Conservation (phyloP, 495 filamentous ascomycete species). For the Trichoderma reesei region DNA sequence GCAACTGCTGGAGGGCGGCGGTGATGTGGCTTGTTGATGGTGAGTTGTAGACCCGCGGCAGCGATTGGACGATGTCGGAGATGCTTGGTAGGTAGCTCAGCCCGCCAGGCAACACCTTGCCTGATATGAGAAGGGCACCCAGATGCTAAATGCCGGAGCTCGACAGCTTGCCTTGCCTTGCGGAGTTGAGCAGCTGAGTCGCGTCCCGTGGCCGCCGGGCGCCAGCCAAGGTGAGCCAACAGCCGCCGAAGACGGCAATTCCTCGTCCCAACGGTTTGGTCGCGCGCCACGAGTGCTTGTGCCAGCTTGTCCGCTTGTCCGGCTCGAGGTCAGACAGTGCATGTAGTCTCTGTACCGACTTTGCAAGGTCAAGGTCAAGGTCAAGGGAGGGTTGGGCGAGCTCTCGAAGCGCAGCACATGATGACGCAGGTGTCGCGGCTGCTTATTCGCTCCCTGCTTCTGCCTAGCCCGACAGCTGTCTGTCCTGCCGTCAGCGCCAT, state of each 20-base stretch:
- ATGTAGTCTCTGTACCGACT: neutral
- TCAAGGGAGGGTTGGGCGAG: neutral
- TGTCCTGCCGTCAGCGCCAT: neutral
- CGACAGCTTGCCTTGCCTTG: too few species aligned
- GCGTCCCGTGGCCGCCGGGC: too few species aligned
- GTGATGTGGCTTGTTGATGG: constrained; percentile 2
- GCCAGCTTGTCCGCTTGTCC: neutral
- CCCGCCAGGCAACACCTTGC: neutral
- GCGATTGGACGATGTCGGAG: neutral
- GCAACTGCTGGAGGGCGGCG: neutral
- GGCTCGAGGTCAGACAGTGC: constrained; percentile 5
- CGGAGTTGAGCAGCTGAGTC: too few species aligned
- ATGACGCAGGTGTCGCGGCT: neutral
- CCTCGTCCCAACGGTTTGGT: too few species aligned
- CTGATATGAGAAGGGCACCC: neutral
- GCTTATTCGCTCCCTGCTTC: constrained; percentile 6
- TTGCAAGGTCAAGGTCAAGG: too few species aligned
- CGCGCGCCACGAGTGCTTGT: too few species aligned
- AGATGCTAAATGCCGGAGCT: neutral
- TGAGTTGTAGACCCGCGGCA: neutral
- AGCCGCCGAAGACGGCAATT: too few species aligned
- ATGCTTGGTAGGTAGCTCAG: neutral
- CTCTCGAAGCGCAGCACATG: neutral
- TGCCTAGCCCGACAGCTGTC: neutral
- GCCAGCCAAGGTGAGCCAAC: too few species aligned